Conservation (phyloP, 2,329 filamentous ascomycete genomes). For the Pezicula radicicola region DNA sequence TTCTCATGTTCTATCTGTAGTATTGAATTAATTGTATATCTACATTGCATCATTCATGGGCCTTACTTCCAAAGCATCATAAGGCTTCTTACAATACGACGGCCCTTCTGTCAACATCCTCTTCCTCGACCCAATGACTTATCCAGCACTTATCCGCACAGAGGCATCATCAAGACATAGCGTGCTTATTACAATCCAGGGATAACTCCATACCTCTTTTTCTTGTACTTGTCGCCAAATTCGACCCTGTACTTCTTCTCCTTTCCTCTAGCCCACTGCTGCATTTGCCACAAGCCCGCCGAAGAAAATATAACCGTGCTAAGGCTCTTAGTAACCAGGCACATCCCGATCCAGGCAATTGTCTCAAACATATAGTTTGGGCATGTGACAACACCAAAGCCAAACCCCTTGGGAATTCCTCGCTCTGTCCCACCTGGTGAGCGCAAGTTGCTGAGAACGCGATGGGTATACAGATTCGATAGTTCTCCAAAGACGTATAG, state of each 20-base stretch:
- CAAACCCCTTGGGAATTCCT: constrained; percentile 81
- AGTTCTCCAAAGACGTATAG: constrained; percentile 77
- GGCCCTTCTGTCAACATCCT: no score
- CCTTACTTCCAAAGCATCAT: no score
- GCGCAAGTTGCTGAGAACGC: constrained; percentile 74
- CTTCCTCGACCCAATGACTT: no score
- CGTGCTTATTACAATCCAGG: constrained; percentile 48
- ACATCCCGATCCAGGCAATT: constrained; percentile 80
- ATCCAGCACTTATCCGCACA: no score
- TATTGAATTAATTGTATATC: no score
- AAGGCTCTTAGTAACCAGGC: constrained; percentile 75
- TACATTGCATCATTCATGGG: no score
- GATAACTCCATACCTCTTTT: constrained; percentile 82
- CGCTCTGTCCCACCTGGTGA: constrained; percentile 78
- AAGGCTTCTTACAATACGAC: no score
- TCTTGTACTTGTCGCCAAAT: constrained; percentile 92
- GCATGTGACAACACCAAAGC: constrained; percentile 85
- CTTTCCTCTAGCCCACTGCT: constrained; percentile 84
- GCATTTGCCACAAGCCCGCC: constrained; percentile 77
- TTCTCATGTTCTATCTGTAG: no score
- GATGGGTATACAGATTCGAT: constrained; percentile 76
- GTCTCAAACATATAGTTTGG: constrained; percentile 97
- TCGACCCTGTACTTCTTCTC: constrained; percentile 86
- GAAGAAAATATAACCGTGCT: constrained; percentile 73
- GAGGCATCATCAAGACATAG: neutral